A percentile compares a stretch with the other conserved stretches of the same genome.
These are phyloP conservation scores for Holtermanniella nyarrowii DNA, from an alignment of 768 basidiomycete genomes.

Conservation along the genomic window DNA sequence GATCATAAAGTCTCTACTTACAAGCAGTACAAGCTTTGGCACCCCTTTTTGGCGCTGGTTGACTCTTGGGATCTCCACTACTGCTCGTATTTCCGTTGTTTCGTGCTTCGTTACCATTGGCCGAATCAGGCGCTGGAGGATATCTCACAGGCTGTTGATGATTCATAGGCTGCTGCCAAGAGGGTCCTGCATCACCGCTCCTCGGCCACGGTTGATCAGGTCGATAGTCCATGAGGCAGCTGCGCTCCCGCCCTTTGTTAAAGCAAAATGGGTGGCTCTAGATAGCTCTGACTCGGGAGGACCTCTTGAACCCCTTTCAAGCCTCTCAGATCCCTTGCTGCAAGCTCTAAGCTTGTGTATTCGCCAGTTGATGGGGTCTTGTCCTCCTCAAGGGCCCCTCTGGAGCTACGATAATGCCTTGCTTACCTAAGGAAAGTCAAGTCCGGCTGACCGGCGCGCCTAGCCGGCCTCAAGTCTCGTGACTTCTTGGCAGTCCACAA, in stretches of 20 bases:
- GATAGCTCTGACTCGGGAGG: no score
- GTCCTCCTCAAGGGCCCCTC: not conserved
- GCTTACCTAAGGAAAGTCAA: no score
- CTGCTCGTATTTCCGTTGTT: no score
- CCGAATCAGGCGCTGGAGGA: not conserved
- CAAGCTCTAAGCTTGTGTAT: not conserved
- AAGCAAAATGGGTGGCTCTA: no score
- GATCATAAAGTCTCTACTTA: not conserved
- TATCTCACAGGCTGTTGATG: not conserved
- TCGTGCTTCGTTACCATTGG: not conserved
- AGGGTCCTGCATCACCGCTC: not conserved
- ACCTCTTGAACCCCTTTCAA: no score
- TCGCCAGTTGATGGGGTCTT: not conserved
- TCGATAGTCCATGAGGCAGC: no score
- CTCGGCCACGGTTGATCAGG: no score
- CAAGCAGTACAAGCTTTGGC: constrained; percentile 16
- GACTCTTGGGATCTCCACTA: not conserved
- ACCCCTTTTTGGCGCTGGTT: constrained; percentile 3
- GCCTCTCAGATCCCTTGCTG: not conserved
- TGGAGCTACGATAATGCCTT: no score
- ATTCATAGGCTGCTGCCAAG: not conserved
- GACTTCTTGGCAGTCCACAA: no score
- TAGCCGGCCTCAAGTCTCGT: not conserved
- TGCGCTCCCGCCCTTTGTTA: no score
- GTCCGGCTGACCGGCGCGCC: not conserved